Percentiles rank a stretch among this genome's conserved stretches.
Evolutionary conservation across 768 basidiomycete species (phyloP).

Genomic region (Rhodotorula taiwanensis): DNA sequence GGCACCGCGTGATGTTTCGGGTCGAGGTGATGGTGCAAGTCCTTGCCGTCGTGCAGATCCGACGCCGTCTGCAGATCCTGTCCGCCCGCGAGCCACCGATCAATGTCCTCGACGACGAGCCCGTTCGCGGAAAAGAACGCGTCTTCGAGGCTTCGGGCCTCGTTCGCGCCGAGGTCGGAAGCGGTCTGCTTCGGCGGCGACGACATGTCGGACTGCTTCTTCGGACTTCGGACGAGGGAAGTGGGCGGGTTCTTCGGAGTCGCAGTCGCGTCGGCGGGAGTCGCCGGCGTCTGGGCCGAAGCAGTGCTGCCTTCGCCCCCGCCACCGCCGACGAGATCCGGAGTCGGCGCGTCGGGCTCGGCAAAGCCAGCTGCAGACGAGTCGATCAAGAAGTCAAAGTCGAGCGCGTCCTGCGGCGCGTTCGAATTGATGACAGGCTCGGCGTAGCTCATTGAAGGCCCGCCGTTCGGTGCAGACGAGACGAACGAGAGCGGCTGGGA

Average conservation of each 20-base stretch:
- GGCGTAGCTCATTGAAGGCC: no score
- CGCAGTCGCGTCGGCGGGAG: slow-evolving; percentile 7
- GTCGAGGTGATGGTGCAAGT: no score
- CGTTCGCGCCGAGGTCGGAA: background rate
- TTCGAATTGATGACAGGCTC: no score
- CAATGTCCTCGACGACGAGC: background rate
- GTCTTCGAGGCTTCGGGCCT: background rate
- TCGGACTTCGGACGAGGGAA: background rate
- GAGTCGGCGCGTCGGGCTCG: slow-evolving; percentile 4
- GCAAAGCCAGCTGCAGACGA: slow-evolving; percentile 28
- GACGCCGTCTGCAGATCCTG: background rate
- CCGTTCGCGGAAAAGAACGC: background rate
- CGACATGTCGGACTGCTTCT: background rate
- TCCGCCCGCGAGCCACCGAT: background rate
- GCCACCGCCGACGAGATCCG: slow-evolving; percentile 14
- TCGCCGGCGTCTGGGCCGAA: slow-evolving; percentile 8
- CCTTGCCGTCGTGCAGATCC: background rate
- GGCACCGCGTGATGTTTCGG: no score
- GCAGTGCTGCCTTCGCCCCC: background rate
- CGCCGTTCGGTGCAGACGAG: no score
- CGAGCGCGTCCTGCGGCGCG: slow-evolving; percentile 3
- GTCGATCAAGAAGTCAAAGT: slow-evolving; percentile 28
- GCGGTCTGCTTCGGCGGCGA: background rate
- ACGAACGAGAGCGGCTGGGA: slow-evolving; percentile 12
- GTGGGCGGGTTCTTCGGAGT: background rate